phyloP scores from a whole-genome alignment of 2,329 filamentous ascomycete genomes.

The Epicoccum nigrum region DNA sequence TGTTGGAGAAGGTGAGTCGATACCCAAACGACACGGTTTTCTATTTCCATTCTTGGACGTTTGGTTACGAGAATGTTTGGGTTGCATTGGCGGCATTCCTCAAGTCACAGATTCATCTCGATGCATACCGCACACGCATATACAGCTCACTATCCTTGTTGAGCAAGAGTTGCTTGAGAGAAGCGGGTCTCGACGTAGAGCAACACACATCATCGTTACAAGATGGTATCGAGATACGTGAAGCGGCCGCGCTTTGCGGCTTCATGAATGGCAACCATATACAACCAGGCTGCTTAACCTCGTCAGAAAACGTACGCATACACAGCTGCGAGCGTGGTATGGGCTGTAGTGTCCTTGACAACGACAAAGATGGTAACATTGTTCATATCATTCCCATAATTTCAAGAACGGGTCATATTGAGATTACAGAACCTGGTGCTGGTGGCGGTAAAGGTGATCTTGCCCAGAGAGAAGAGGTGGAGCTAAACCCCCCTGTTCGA shows the following conservation, averaged over 20 bases:
- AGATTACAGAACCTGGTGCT: slow-evolving; percentile 75
- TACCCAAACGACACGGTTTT: slow-evolving; percentile 80
- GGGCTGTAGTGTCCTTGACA: slow-evolving; percentile 60
- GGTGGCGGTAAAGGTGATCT: slow-evolving; percentile 82
- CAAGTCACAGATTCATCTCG: slow-evolving; percentile 76
- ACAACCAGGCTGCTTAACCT: slow-evolving; percentile 74
- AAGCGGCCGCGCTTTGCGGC: slow-evolving; percentile 73
- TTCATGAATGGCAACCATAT: slow-evolving; percentile 75
- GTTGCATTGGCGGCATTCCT: slow-evolving; percentile 75
- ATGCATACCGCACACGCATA: slow-evolving; percentile 76
- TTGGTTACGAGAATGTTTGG: slow-evolving; percentile 94
- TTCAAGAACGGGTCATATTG: slow-evolving; percentile 65
- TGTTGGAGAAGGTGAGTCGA: slow-evolving; percentile 68
- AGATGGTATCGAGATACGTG: slow-evolving; percentile 53
- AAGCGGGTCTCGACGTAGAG: slow-evolving; percentile 48
- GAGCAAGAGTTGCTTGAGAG: slow-evolving; percentile 27
- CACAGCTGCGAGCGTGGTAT: slow-evolving; percentile 86
- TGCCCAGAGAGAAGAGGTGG: slow-evolving; percentile 69
- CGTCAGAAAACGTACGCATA: slow-evolving; percentile 66
- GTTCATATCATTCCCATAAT: slow-evolving; percentile 83
- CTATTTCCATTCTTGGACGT: slow-evolving; percentile 88
- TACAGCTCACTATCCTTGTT: slow-evolving; percentile 65
- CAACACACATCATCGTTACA: slow-evolving; percentile 31
- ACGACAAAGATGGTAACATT: slow-evolving; percentile 55
- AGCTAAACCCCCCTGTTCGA: slow-evolving; percentile 57